Evolutionary conservation across 257 asterid species (phyloP).

Genomic region (Solanum pimpinellifolium): DNA sequence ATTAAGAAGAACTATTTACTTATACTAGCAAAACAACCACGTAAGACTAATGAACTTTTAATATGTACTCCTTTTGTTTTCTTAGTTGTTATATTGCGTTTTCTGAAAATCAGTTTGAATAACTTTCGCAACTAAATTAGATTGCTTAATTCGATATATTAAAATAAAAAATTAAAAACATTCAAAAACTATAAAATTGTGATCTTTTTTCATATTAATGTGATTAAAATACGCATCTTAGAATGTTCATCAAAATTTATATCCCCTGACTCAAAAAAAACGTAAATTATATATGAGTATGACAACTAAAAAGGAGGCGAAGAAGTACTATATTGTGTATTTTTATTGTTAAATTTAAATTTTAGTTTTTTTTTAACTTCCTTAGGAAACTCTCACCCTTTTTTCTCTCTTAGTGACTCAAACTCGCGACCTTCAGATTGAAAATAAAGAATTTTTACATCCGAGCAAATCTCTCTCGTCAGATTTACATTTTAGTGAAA

Average conservation of each 20-base stretch:
- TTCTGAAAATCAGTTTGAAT: not conserved
- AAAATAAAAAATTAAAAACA: not conserved
- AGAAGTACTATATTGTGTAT: not conserved
- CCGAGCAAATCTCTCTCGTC: too few species aligned
- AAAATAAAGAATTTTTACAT: too few species aligned
- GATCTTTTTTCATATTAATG: not conserved
- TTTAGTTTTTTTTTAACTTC: not conserved
- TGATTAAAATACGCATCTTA: not conserved
- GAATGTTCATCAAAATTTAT: too few species aligned
- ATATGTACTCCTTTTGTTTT: too few species aligned
- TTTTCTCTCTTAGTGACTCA: too few species aligned
- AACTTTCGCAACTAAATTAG: not conserved
- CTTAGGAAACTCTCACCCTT: too few species aligned
- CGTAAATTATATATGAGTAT: too few species aligned
- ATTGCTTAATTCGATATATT: not conserved
- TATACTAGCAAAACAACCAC: not conserved
- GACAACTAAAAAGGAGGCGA: not conserved
- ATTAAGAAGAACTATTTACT: not conserved
- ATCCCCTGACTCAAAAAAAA: too few species aligned
- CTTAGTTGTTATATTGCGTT: not conserved
- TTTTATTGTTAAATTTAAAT: not conserved
- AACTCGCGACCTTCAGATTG: accelerated
- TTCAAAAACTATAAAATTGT: too few species aligned
- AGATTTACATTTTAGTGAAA: not conserved
- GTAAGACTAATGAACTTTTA: not conserved